Evolutionary conservation across 805 yeast genomes (phyloP).

Genomic region (Candida maesae): DNA sequence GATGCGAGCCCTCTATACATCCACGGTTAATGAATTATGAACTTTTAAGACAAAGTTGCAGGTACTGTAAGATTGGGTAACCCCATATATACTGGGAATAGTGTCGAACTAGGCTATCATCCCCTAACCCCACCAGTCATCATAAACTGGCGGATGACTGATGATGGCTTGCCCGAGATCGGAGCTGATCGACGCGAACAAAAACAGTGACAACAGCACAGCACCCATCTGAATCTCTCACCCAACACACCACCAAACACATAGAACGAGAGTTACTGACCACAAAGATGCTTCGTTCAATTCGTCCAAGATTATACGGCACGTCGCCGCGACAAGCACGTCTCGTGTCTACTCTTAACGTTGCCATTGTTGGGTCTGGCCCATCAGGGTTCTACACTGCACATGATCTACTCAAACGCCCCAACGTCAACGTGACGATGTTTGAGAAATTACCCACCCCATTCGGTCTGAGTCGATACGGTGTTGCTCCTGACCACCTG

Average conservation of each 20-base stretch:
- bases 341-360: slow-evolving; percentile 12
- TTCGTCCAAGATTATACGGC: background rate
- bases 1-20: background rate
- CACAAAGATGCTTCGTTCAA: background rate
- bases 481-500: slow-evolving; percentile 99
- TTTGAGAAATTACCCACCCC: slow-evolving; percentile 88
- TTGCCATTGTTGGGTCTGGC: slow-evolving; percentile 81
- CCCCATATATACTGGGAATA: no score
- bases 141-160: background rate
- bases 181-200: background rate
- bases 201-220: no score
- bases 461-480: slow-evolving; percentile 85
- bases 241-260: background rate
- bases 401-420: slow-evolving; percentile 57
- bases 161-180: background rate
- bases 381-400: slow-evolving; percentile 96
- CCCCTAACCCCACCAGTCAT: no score
- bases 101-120: no score
- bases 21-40: slow-evolving; percentile 4
- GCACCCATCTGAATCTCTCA: no score
- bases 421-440: slow-evolving; percentile 50
- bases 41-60: no score
- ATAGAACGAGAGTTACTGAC: background rate
- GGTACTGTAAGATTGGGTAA: no score
- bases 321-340: background rate